These are phyloP conservation scores for Exophiala spinifera DNA, from an alignment of 2,329 filamentous ascomycete genomes.

Conservation along the genomic window DNA sequence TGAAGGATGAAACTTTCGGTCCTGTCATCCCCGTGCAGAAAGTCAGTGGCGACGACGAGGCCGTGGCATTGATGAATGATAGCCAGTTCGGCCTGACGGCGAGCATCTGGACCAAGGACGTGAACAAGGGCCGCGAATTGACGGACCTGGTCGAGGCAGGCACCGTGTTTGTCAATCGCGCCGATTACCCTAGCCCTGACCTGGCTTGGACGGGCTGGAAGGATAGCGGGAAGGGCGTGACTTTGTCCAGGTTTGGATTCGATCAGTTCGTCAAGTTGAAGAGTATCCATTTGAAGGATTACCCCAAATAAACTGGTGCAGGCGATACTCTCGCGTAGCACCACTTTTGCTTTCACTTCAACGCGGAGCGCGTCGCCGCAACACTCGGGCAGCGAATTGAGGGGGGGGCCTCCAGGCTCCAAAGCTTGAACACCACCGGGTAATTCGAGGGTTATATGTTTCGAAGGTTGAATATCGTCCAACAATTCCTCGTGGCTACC, in stretches of 20 bases:
- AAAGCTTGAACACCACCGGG: too few species aligned
- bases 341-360: too few species aligned
- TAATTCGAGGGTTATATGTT: too few species aligned
- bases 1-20: constrained; percentile 93
- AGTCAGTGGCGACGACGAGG: constrained; percentile 76
- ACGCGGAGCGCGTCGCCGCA: too few species aligned
- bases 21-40: constrained; percentile 89
- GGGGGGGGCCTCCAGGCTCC: too few species aligned
- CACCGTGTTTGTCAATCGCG: constrained; percentile 93
- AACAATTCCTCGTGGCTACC: too few species aligned
- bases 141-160: constrained; percentile 82
- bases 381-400: too few species aligned
- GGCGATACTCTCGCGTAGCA: too few species aligned
- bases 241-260: constrained; percentile 84
- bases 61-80: constrained; percentile 85
- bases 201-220: constrained; percentile 98
- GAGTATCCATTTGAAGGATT: constrained; percentile 89
- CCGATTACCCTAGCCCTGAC: constrained; percentile 87
- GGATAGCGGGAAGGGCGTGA: constrained; percentile 89
- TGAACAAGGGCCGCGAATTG: constrained; percentile 68
- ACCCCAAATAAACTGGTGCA: constrained; percentile 60
- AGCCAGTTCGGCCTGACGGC: constrained; percentile 91
- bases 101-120: constrained; percentile 96
- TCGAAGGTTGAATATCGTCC: too few species aligned
- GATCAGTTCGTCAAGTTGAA: constrained; percentile 96